phyloP scores from a whole-genome alignment of 306 rosid species.

The Inga oerstediana region DNA sequence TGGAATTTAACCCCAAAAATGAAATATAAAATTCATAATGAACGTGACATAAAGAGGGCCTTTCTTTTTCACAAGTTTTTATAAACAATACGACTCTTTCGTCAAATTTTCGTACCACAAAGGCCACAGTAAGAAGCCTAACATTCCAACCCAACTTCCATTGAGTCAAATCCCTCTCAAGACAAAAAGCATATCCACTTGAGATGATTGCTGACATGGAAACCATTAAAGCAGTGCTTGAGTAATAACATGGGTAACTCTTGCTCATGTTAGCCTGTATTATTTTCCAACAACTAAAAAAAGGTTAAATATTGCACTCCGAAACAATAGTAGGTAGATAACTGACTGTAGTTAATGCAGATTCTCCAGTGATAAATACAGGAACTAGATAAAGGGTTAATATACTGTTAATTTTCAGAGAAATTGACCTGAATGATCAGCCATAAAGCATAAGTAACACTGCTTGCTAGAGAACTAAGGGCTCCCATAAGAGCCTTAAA shows the following conservation, averaged over 20 bases:
- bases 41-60: too few relatives aligned
- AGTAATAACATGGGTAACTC: not conserved
- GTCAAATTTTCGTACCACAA: not conserved
- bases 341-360: too few relatives aligned
- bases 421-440: not conserved
- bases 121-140: not conserved
- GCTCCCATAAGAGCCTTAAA: not conserved
- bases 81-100: not conserved
- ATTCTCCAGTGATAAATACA: too few relatives aligned
- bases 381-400: not conserved
- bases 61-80: too few relatives aligned
- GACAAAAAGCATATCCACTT: not conserved
- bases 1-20: not conserved
- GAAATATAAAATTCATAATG: not conserved
- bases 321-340: too few relatives aligned
- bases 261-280: not conserved
- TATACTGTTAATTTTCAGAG: not conserved
- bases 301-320: not conserved
- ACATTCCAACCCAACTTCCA: not conserved
- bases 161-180: not conserved
- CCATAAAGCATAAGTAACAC: not conserved
- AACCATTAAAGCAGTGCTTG: not conserved
- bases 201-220: not conserved
- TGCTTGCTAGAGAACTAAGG: not conserved
- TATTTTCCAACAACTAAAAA: not conserved